phyloP scores from a whole-genome alignment of 345 rosid species.

The Zanthoxylum bungeanum region DNA sequence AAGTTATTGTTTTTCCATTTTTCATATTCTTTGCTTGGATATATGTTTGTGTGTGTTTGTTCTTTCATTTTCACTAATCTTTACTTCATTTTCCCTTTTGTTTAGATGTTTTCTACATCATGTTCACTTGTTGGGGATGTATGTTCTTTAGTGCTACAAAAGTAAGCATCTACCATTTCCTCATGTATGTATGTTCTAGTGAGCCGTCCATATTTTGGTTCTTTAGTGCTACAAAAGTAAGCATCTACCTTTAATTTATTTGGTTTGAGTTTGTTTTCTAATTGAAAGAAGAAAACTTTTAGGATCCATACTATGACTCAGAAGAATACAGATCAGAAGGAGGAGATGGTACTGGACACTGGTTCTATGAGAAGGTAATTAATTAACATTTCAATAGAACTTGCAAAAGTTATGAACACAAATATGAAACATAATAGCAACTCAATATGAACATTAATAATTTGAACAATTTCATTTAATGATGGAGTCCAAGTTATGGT shows the following conservation, averaged over 20 bases:
- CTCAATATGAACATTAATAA: neutral
- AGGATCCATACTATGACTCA: slow-evolving; percentile 96
- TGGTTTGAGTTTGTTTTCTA: neutral
- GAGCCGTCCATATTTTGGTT: no score
- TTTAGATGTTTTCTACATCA: slow-evolving; percentile 75
- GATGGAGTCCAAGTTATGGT: neutral
- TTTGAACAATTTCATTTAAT: neutral
- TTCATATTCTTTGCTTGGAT: neutral
- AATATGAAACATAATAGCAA: no score
- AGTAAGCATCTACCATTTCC: slow-evolving; percentile 34
- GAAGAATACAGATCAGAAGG: slow-evolving; percentile 81
- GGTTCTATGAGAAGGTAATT: slow-evolving; percentile 82
- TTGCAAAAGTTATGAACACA: neutral
- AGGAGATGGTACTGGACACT: slow-evolving; percentile 89
- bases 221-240: no score
- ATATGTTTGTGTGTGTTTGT: neutral
- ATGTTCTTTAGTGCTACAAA: slow-evolving; percentile 75
- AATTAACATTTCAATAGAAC: neutral
- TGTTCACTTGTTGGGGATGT: slow-evolving; percentile 97
- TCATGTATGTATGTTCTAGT: neutral
- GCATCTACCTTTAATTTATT: neutral
- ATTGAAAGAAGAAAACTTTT: neutral
- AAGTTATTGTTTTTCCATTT: slow-evolving; percentile 23
- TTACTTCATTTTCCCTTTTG: neutral
- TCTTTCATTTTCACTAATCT: neutral